Base-by-base conservation (phyloP, 2,329 filamentous ascomycete species). In the Epichloe scottii region DNA sequence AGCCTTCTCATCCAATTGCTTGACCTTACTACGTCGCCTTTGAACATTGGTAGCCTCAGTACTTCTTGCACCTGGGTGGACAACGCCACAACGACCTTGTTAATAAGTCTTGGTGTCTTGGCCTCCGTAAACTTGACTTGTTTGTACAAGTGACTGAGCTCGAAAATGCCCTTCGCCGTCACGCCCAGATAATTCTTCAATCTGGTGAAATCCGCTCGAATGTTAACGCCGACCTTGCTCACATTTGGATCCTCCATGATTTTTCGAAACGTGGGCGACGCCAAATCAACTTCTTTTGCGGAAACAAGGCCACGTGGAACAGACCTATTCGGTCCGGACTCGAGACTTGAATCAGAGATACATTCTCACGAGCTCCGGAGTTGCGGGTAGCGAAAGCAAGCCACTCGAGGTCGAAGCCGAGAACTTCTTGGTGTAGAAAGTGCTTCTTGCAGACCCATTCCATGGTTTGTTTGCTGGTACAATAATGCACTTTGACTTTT, bases 391-490 rank as follows among this genome's bases (percentile, higher is more conserved):
- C 73, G 5, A 76, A 70, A 1, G 71, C 56, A 49, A 80, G 74
- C 90, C 91, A 96, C 69, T 96, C 91, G 55, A 96, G 75, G 60
- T 96, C 90, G 54, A 96, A 89, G 0, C 90, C 90, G n/a, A 96
- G 64, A 2, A 94, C 67, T 39, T 79, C 72, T 60, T 93, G 81
- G 26, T 76, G 57, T 39, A 82, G 62, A 58, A 96, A 95, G 52
- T 84, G 74, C 52, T 77, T 66, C 53, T 79, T 66, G 53, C 80
- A 73, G 7, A 86, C 76, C 5, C 71, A 67, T 63, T 96, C 88
- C 17, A 85, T 84, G 3, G 78, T 79, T 37, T 79, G 71, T 43
- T 75, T 77, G 51, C 73, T 84, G 46, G 71, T 81, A 71, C 89
- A 95, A 65, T 95, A 95, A 62, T 91, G 81, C 1, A 94, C 79